A percentile compares a stretch with the other conserved stretches of the same genome.
phyloP scores from a whole-genome alignment of 257 asterid genomes.

The Asclepias syriaca region DNA sequence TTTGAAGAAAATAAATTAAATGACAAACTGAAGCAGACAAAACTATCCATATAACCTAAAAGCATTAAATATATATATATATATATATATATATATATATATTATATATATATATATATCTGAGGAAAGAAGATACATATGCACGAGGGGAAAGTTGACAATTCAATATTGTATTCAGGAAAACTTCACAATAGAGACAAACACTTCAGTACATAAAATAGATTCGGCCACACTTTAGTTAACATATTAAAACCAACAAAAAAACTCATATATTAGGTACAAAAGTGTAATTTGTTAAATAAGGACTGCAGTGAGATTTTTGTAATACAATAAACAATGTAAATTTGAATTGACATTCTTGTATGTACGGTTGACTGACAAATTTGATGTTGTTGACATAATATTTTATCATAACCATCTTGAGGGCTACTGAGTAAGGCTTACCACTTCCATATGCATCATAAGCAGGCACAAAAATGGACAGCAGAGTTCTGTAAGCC shows the following conservation, averaged over 20 bases:
- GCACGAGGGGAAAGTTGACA: slow-evolving; percentile 9
- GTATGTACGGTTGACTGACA: not conserved
- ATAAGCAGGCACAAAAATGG: not conserved
- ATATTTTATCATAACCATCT: not conserved
- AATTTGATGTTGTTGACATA: slow-evolving; percentile 13
- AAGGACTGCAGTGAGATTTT: slow-evolving; percentile 24
- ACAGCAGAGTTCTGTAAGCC: not conserved
- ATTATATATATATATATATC: too few species aligned
- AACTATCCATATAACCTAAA: not conserved
- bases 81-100: not conserved
- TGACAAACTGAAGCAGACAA: slow-evolving; percentile 15
- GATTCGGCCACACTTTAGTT: slow-evolving; percentile 1
- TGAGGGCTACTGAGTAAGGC: not conserved
- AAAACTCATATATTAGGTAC: not conserved
- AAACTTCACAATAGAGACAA: slow-evolving; percentile 9
- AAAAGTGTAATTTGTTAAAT: not conserved
- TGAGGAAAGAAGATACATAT: not conserved
- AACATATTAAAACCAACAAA: not conserved
- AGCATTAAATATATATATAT: too few species aligned
- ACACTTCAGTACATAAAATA: not conserved
- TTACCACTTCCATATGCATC: not conserved
- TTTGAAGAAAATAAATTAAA: not conserved
- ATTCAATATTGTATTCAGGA: slow-evolving; percentile 1
- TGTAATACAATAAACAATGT: not conserved
- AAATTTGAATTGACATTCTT: not conserved